A percentile compares a stretch with the other conserved stretches of the same genome.
Evolutionary conservation across 1,139 yeast genomes (phyloP).

Genomic region (Saccharomyces pastorianus): DNA sequence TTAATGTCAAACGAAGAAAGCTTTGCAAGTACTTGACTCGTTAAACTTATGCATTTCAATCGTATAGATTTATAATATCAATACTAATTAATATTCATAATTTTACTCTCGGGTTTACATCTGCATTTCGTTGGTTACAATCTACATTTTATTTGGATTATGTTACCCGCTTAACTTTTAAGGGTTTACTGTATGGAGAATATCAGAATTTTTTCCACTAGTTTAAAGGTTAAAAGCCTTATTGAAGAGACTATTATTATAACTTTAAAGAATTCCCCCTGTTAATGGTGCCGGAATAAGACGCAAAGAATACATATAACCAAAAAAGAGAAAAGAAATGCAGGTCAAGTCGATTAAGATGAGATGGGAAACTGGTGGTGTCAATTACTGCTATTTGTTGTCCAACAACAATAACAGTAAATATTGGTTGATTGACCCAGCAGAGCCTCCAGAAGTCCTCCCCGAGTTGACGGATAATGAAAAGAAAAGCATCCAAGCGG

Average conservation of each 20-base stretch:
- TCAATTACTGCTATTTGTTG: conserved; percentile 81
- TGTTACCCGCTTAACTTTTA: background rate
- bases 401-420: conserved; percentile 58
- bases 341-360: conserved; percentile 74
- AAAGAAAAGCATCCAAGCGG: conserved; percentile 47
- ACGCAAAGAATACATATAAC: background rate
- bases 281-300: background rate
- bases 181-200: too few species aligned
- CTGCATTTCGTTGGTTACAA: too few species aligned
- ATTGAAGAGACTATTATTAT: too few species aligned
- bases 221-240: too few species aligned
- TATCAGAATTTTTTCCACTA: too few species aligned
- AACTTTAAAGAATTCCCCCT: background rate
- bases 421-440: conserved; percentile 89
- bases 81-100: background rate
- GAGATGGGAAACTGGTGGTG: conserved; percentile 88
- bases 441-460: conserved; percentile 60
- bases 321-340: conserved; percentile 40
- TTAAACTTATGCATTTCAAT: background rate
- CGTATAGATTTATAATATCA: background rate
- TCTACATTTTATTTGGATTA: background rate
- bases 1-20: background rate
- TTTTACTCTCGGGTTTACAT: background rate
- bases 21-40: too few species aligned
- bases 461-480: conserved; percentile 33